A percentile compares a stretch with the other conserved stretches of the same genome.
Conservation (phyloP, 768 basidiomycete species). For the Suillus spraguei region DNA sequence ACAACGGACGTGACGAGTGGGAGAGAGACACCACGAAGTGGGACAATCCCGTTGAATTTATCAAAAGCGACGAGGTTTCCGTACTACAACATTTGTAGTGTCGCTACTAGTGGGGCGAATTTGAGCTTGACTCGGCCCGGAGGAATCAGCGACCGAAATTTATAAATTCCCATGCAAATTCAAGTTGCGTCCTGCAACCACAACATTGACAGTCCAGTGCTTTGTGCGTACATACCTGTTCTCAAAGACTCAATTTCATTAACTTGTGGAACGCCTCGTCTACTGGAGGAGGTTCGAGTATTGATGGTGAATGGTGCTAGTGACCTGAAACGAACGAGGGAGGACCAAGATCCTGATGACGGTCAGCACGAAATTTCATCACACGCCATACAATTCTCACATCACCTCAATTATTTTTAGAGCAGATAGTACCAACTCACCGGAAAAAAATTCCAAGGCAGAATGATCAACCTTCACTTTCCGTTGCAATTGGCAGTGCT, state of each 20-base stretch:
- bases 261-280: not conserved
- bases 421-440: not conserved
- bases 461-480: not conserved
- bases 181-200: not conserved
- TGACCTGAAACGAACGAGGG: conserved; percentile 1
- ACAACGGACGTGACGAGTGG: too few species aligned
- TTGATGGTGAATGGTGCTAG: not conserved
- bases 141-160: too few species aligned
- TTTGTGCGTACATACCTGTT: not conserved
- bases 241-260: not conserved
- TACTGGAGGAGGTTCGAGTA: not conserved
- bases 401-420: not conserved
- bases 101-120: too few species aligned
- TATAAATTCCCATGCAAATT: not conserved
- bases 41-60: too few species aligned
- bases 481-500: not conserved
- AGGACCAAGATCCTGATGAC: not conserved
- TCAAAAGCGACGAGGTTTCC: too few species aligned
- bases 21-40: too few species aligned
- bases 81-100: too few species aligned
- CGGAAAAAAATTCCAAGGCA: not conserved
- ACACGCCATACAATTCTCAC: not conserved
- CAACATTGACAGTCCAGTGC: not conserved
- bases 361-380: conserved; percentile 1
- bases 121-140: too few species aligned